Conservation (phyloP, 2,329 filamentous ascomycete genomes). For the Penicillium occitanis region DNA sequence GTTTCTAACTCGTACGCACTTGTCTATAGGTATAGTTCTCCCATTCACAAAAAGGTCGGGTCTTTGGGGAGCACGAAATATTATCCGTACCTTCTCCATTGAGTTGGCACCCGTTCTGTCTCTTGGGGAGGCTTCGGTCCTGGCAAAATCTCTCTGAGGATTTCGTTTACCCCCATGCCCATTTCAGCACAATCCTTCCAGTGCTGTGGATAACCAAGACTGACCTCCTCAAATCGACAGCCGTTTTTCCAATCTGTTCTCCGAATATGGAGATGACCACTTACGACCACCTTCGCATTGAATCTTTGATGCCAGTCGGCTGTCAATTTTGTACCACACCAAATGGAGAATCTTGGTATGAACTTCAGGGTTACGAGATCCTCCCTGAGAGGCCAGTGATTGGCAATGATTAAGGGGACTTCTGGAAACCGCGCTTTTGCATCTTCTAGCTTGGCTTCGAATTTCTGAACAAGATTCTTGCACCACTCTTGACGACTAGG, state of each 20-base stretch:
- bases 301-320: constrained; percentile 18
- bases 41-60: not conserved
- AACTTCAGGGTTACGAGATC: constrained; percentile 18
- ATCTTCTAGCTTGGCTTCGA: constrained; percentile 14
- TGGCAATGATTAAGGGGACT: constrained; percentile 18
- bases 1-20: not conserved
- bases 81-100: constrained; percentile 21
- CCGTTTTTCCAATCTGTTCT: constrained; percentile 20
- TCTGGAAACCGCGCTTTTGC: constrained; percentile 1
- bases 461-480: constrained; percentile 14
- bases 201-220: constrained; percentile 20
- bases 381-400: constrained; percentile 20
- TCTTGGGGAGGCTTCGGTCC: constrained; percentile 7
- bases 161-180: constrained; percentile 18
- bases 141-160: constrained; percentile 18
- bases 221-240: constrained; percentile 21
- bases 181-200: constrained; percentile 20
- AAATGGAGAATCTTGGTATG: constrained; percentile 19
- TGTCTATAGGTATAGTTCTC: not conserved
- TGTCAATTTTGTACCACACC: constrained; percentile 20
- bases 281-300: constrained; percentile 19
- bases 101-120: not conserved
- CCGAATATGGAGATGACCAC: constrained; percentile 20
- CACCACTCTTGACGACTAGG: constrained; percentile 19
- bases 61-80: not conserved